A percentile compares a stretch with the other conserved stretches of the same genome.
phyloP scores from a whole-genome alignment of 208 protist species.

The Acanthamoeba comandoni region DNA sequence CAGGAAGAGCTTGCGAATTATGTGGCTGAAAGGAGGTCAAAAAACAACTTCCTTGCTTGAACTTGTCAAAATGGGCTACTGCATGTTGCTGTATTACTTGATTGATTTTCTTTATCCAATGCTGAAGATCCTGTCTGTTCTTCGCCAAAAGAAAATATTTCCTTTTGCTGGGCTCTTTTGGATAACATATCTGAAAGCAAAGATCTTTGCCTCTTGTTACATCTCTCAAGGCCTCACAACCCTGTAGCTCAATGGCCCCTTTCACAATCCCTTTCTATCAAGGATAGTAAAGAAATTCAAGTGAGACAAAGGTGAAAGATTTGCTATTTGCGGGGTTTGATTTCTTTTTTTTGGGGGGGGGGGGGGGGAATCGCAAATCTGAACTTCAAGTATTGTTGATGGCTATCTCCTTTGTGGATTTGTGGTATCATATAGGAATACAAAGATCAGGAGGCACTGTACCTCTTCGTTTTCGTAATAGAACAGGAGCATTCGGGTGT shows the following conservation, averaged over 20 bases:
- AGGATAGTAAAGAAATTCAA: background rate
- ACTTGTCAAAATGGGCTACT: no score
- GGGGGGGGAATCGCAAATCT: background rate
- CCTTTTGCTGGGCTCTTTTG: background rate
- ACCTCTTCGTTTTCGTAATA: slow-evolving; percentile 48
- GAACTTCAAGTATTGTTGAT: no score
- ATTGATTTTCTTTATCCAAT: slow-evolving; percentile 1
- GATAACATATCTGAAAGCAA: slow-evolving; percentile 60
- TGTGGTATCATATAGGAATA: background rate
- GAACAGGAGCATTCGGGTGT: slow-evolving; percentile 26
- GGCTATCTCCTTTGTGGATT: no score
- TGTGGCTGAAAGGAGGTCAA: no score
- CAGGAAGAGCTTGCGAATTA: no score
- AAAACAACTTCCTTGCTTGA: no score
- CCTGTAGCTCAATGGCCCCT: slow-evolving; percentile 23
- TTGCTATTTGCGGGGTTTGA: background rate
- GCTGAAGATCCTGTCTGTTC: background rate
- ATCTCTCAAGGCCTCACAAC: slow-evolving; percentile 17
- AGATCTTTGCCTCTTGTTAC: slow-evolving; percentile 52
- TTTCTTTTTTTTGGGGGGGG: background rate
- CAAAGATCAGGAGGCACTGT: background rate
- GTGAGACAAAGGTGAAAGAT: background rate
- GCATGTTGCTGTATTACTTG: background rate
- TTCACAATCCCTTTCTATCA: slow-evolving; percentile 8
- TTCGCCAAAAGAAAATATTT: slow-evolving; percentile 37